These are phyloP conservation scores for Drechslera avenae DNA, from an alignment of 2,329 filamentous ascomycete species.

Conservation along the genomic window DNA sequence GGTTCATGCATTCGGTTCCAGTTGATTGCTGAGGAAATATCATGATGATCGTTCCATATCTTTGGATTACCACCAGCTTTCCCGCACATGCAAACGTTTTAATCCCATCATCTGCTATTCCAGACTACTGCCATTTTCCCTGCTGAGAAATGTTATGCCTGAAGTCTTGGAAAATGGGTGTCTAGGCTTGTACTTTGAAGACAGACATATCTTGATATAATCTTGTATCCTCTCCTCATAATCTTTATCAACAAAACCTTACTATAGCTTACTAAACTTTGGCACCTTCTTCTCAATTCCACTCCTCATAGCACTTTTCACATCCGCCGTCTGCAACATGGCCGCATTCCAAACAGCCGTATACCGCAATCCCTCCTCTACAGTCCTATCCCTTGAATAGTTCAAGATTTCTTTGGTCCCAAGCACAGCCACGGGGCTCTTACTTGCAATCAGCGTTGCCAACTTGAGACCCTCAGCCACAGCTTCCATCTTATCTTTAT, in stretches of 20 bases:
- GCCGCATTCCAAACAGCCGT: conserved; percentile 87
- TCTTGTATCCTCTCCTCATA: too few relatives aligned
- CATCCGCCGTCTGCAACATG: conserved; percentile 79
- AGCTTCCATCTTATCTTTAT: conserved; percentile 64
- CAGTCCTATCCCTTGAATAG: conserved; percentile 75
- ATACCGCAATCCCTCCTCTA: conserved; percentile 80
- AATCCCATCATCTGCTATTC: too few relatives aligned
- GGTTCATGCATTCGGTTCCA: too few relatives aligned
- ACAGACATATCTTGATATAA: too few relatives aligned
- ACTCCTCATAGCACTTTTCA: conserved; percentile 73
- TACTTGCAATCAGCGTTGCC: conserved; percentile 70
- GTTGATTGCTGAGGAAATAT: too few relatives aligned
- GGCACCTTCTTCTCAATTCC: conserved; percentile 79
- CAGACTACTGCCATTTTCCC: too few relatives aligned
- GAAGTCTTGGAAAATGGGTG: too few relatives aligned
- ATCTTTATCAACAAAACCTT: background rate
- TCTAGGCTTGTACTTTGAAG: too few relatives aligned
- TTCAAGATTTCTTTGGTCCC: conserved; percentile 88
- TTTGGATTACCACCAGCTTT: too few relatives aligned
- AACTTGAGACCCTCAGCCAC: conserved; percentile 67
- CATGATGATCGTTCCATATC: too few relatives aligned
- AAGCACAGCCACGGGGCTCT: conserved; percentile 87
- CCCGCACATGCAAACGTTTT: too few relatives aligned
- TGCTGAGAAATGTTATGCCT: too few relatives aligned
- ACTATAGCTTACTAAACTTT: conserved; percentile 82